phyloP scores from a whole-genome alignment of 1,284 basidiomycete genomes.

The Singerocomus inundabilis region DNA sequence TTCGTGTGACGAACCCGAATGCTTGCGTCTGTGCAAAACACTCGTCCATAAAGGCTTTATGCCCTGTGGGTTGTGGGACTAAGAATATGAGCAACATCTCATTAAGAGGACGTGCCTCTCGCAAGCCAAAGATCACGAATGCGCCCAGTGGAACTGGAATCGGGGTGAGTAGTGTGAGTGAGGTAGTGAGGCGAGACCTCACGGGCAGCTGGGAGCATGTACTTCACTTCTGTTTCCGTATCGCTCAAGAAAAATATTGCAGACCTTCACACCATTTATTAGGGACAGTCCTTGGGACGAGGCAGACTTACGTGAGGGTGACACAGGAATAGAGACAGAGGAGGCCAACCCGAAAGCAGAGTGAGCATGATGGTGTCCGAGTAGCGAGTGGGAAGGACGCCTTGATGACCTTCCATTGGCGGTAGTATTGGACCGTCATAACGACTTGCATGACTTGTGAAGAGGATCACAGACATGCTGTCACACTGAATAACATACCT shows the following conservation, averaged over 20 bases:
- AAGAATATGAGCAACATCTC: constrained; percentile 1
- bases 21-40: constrained; percentile 7
- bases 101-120: constrained; percentile 34
- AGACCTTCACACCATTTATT: constrained; percentile 29
- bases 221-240: constrained; percentile 36
- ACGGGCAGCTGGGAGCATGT: constrained; percentile 54
- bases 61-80: constrained; percentile 11
- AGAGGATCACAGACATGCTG: not conserved
- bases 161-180: constrained; percentile 1
- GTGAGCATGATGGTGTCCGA: constrained; percentile 34
- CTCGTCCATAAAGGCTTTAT: constrained; percentile 18
- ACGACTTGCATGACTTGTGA: constrained; percentile 30
- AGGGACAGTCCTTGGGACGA: not conserved
- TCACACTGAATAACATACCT: constrained; percentile 32
- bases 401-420: constrained; percentile 36
- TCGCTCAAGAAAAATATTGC: constrained; percentile 43
- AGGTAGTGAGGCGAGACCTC: constrained; percentile 19
- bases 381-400: constrained; percentile 43
- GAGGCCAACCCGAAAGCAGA: constrained; percentile 39
- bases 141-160: constrained; percentile 43
- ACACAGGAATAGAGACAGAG: constrained; percentile 46
- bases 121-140: constrained; percentile 47
- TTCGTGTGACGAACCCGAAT: constrained; percentile 7
- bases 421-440: constrained; percentile 38
- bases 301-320: constrained; percentile 39